Conservation (phyloP, 2,329 filamentous ascomycete species). For the Trichoderma sp. region DNA sequence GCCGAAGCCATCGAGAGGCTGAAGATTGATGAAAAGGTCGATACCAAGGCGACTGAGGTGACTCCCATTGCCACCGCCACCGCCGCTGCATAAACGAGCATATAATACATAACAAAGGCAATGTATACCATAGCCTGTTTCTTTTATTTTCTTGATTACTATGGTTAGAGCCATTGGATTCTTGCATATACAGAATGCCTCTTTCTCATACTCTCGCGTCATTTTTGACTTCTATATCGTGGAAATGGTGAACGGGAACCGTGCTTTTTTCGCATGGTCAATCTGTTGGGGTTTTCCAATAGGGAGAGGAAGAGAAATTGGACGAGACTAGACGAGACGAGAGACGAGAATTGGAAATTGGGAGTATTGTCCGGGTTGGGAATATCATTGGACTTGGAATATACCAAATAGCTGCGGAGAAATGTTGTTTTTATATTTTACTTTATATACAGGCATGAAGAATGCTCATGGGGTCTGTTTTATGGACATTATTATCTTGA, state of each 20-base stretch:
- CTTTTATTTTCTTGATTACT: neutral
- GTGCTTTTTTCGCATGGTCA: neutral
- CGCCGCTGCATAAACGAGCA: constrained; percentile 6
- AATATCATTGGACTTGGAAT: constrained; percentile 7
- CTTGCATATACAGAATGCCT: constrained; percentile 17
- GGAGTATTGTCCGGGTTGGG: neutral
- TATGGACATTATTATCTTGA: neutral
- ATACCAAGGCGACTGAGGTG: constrained; percentile 1
- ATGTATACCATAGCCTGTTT: neutral
- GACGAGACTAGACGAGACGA: neutral
- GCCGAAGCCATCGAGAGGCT: constrained; percentile 34
- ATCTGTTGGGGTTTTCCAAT: neutral
- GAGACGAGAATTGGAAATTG: neutral
- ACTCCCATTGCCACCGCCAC: constrained; percentile 4
- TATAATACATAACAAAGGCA: neutral
- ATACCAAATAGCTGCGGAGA: constrained; percentile 14
- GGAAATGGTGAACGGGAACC: neutral
- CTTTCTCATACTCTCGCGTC: neutral
- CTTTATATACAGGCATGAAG: neutral
- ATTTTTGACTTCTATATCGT: neutral
- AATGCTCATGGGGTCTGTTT: neutral
- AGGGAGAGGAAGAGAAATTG: neutral
- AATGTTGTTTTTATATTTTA: neutral
- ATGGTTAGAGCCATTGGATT: constrained; percentile 1
- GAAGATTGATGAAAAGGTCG: constrained; percentile 29